A percentile compares a stretch with the other conserved stretches of the same genome.
Evolutionary conservation across 345 rosid genomes (phyloP).

Genomic region (Lepidium africanum): DNA sequence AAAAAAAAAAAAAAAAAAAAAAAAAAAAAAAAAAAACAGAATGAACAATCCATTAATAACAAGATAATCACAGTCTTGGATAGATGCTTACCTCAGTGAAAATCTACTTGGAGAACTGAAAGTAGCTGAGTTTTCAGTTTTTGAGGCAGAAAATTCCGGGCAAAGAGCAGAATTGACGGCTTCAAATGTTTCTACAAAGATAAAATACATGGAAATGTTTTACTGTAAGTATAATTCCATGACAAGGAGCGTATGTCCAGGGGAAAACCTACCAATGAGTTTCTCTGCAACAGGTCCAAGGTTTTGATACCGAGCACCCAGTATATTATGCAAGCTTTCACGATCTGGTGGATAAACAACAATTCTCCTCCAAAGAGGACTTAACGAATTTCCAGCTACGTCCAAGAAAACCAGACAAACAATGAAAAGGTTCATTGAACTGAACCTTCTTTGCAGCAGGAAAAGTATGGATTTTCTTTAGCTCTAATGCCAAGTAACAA

Average conservation of each 20-base stretch:
- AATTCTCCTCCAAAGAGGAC: slow-evolving; percentile 79
- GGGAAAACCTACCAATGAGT: slow-evolving; percentile 58
- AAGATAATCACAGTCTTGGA: background rate
- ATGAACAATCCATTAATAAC: background rate
- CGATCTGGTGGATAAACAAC: slow-evolving; percentile 58
- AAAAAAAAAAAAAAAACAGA: slow-evolving; percentile 22
- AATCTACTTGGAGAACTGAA: slow-evolving; percentile 42
- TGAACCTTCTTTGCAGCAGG: background rate
- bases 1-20: slow-evolving; percentile 19
- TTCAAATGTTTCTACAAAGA: slow-evolving; percentile 61
- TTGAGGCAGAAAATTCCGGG: slow-evolving; percentile 29
- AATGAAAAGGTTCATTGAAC: background rate
- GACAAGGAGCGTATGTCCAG: background rate
- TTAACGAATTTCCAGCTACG: slow-evolving; percentile 58
- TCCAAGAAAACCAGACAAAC: background rate
- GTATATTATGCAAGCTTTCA: slow-evolving; percentile 53
- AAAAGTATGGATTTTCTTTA: background rate
- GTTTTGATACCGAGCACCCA: slow-evolving; percentile 58
- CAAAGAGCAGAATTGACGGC: slow-evolving; percentile 35
- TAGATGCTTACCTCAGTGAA: slow-evolving; percentile 54
- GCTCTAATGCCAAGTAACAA: background rate
- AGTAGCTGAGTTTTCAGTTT: slow-evolving; percentile 30
- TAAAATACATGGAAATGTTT: background rate
- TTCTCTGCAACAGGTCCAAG: slow-evolving; percentile 52
- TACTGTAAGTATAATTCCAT: slow-evolving; percentile 8